A percentile compares a stretch with the other conserved stretches of the same genome.
These are phyloP conservation scores for Aspergillus nomiae DNA, from an alignment of 2,329 filamentous ascomycete genomes.

Conservation along the genomic window DNA sequence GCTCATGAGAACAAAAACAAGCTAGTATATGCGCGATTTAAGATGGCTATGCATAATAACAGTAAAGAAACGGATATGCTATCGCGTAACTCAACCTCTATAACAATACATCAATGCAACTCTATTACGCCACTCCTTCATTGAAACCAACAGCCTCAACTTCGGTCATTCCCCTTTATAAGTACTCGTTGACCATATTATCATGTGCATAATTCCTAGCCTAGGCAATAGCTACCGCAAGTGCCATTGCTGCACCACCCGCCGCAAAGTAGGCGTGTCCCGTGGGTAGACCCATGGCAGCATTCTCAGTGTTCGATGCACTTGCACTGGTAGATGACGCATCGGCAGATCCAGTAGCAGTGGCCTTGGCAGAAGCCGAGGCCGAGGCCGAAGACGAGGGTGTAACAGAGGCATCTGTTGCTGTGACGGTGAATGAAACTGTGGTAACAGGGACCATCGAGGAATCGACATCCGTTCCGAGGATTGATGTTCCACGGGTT, in stretches of 20 bases:
- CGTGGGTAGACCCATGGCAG: not conserved
- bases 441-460: not conserved
- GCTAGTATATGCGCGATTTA: too few relatives aligned
- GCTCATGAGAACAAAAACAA: too few relatives aligned
- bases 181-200: too few relatives aligned
- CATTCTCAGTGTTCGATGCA: not conserved
- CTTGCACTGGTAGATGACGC: not conserved
- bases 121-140: too few relatives aligned
- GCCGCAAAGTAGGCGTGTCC: not conserved
- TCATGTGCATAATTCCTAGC: not conserved
- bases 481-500: not conserved
- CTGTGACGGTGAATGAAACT: not conserved
- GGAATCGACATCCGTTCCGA: not conserved
- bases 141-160: fast-evolving
- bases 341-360: not conserved
- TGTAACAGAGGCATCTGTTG: not conserved
- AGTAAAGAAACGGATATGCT: too few relatives aligned
- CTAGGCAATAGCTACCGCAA: not conserved
- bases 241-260: not conserved
- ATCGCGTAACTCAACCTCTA: too few relatives aligned
- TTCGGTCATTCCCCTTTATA: not conserved
- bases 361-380: not conserved
- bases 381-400: not conserved
- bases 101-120: too few relatives aligned
- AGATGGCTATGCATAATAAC: too few relatives aligned